Evolutionary conservation across 306 rosid genomes (phyloP), one percentile per base, ranked within the genome.

Genomic region (Rosa multiflora): DNA sequence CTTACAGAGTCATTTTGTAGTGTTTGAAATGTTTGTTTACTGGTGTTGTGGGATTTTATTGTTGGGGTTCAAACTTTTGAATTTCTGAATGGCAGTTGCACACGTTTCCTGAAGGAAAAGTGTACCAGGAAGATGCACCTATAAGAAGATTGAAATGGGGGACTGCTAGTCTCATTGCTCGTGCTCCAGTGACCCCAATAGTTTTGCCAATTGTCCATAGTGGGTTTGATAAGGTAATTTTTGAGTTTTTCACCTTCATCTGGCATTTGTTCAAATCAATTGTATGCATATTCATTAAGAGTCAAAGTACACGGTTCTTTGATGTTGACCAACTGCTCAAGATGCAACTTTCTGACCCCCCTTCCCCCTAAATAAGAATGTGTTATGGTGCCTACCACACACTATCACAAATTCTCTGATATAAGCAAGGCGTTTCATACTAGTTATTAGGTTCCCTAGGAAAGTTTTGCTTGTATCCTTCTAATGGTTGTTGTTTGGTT

Each of bases 81-180:
- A 67, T 74, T 51, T 73, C 29, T 74, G 79, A 29, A 69, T 71
- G 67, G 76, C 86, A 94, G 97, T 74, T 95, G 70, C 98, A 95
- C 83, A 90, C 98, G n/a, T 95, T 95, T 83, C 99, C 97, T 12
- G 97, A 95, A 85, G 98, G 98, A 72, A 91, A 91, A 80, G 97
- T 95, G 56, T 26, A 47, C 75, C 98, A 91, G 86, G 99, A 89
- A 64, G 98, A 91, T 82, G 88, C 77, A 68, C 96, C 98, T 58
- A 91, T 91, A 53, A 85, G 88, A 56, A 88, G 96, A 74, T 78
- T 93, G 86, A 95, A 95, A 81, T 95, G 98, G 96, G 98, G 99
- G 78, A 91, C 97, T 40, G 96, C 98, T 67, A 95, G 99, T 82
- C 97, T 93, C 82, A 91, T 95, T 81, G 97, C 80, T 74, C 98